phyloP scores from a whole-genome alignment of 495 filamentous ascomycete species.

The Aspergillus avenaceus region DNA sequence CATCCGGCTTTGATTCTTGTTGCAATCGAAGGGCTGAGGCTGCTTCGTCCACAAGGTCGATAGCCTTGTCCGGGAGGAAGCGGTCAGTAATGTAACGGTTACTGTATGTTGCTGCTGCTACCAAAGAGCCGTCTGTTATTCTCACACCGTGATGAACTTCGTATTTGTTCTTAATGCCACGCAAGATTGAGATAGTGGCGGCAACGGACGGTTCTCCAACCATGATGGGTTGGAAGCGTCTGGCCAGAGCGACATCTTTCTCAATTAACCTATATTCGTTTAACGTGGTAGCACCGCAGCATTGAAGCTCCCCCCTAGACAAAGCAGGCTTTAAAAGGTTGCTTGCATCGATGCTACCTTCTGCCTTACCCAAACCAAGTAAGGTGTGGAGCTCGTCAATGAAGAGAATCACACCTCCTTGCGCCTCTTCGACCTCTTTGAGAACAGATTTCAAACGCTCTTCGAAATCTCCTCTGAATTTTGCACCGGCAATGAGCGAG shows the following conservation, averaged over 20 bases:
- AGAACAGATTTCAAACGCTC: conserved; percentile 87
- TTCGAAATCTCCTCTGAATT: conserved; percentile 94
- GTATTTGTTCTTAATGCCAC: conserved; percentile 95
- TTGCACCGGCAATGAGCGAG: conserved; percentile 89
- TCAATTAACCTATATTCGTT: conserved; percentile 91
- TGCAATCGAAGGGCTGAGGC: conserved; percentile 86
- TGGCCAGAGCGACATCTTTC: conserved; percentile 89
- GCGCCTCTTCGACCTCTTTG: conserved; percentile 83
- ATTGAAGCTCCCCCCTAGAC: conserved; percentile 87
- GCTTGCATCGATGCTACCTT: conserved; percentile 93
- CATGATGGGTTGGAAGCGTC: conserved; percentile 89
- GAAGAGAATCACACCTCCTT: conserved; percentile 88
- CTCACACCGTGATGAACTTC: conserved; percentile 92
- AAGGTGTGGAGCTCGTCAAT: conserved; percentile 93
- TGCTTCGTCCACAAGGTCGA: conserved; percentile 94
- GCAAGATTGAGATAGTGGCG: conserved; percentile 91
- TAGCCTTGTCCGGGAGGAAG: conserved; percentile 94
- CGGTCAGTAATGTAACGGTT: conserved; percentile 97
- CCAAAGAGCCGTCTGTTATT: conserved; percentile 88
- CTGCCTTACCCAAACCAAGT: conserved; percentile 87
- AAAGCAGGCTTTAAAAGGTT: conserved; percentile 95
- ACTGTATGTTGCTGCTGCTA: conserved; percentile 85
- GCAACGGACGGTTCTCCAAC: conserved; percentile 85
- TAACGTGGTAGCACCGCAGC: conserved; percentile 89
- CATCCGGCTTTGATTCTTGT: conserved; percentile 94